Evolutionary conservation across 2,329 filamentous ascomycete genomes (phyloP).

Genomic region (Dothiorella sarmentorum): DNA sequence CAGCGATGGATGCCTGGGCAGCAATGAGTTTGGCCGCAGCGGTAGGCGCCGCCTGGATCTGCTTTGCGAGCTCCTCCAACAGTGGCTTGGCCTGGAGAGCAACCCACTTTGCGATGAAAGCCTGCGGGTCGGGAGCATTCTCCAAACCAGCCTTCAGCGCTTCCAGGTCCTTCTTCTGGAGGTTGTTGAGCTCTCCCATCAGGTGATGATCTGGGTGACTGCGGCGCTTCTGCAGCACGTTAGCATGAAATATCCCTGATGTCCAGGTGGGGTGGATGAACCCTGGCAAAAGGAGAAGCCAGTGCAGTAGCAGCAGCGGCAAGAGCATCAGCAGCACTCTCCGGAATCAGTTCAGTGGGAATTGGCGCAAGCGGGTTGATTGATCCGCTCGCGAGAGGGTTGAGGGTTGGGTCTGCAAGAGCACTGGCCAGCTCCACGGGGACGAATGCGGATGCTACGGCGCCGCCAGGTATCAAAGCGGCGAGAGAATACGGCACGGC

Average conservation of each 20-base stretch:
- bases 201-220: background rate
- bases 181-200: background rate
- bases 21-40: background rate
- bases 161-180: background rate
- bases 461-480: background rate
- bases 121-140: background rate
- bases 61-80: background rate
- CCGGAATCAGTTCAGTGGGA: background rate
- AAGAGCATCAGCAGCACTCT: background rate
- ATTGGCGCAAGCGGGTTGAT: background rate
- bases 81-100: slow-evolving; percentile 6
- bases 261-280: background rate
- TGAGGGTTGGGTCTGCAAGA: background rate
- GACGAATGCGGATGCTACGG: background rate
- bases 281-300: background rate
- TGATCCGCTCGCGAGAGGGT: background rate
- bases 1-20: background rate
- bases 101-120: background rate
- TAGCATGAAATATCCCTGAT: background rate
- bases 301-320: slow-evolving; percentile 1
- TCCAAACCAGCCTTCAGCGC: background rate
- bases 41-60: background rate
- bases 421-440: background rate
- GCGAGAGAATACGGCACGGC: slow-evolving; percentile 1
- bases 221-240: background rate